A percentile compares a stretch with the other conserved stretches of the same genome.
Conservation (phyloP, 2,329 filamentous ascomycete genomes). For the Colletotrichum sp. region DNA sequence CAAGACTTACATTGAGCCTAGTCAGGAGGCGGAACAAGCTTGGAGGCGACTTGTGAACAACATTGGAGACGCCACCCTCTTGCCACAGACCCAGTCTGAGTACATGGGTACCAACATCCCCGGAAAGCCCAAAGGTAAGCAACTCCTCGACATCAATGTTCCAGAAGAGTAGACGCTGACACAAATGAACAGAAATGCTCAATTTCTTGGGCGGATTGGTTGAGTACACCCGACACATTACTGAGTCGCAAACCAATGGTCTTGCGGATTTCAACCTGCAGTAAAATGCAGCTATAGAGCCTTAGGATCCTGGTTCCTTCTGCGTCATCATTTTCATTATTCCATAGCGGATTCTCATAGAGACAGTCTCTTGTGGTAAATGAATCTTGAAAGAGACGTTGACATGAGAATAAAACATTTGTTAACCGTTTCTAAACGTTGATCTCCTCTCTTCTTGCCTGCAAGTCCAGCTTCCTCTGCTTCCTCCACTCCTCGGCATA, state of each 20-base stretch:
- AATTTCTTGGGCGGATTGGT: background rate
- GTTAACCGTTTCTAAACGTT: background rate
- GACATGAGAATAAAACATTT: accelerated
- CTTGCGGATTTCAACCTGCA: background rate
- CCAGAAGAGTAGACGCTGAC: background rate
- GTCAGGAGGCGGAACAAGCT: background rate
- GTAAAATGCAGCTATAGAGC: background rate
- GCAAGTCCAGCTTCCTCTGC: slow-evolving; percentile 27
- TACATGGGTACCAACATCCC: background rate
- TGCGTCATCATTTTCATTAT: background rate
- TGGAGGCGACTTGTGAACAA: background rate
- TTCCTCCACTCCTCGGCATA: slow-evolving; percentile 44
- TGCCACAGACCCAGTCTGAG: background rate
- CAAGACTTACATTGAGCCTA: background rate
- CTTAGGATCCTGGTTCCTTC: accelerated
- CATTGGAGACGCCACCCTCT: background rate
- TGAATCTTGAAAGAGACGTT: background rate
- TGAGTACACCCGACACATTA: background rate
- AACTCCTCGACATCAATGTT: background rate
- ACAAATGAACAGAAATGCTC: background rate
- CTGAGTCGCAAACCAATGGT: background rate
- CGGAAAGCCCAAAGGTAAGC: background rate
- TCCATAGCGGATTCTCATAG: background rate
- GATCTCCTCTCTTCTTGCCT: background rate
- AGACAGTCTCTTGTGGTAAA: background rate